Percentiles rank a stretch among this genome's conserved stretches.
phyloP scores from a whole-genome alignment of 331 rosid genomes.

The Arachis monticola region DNA sequence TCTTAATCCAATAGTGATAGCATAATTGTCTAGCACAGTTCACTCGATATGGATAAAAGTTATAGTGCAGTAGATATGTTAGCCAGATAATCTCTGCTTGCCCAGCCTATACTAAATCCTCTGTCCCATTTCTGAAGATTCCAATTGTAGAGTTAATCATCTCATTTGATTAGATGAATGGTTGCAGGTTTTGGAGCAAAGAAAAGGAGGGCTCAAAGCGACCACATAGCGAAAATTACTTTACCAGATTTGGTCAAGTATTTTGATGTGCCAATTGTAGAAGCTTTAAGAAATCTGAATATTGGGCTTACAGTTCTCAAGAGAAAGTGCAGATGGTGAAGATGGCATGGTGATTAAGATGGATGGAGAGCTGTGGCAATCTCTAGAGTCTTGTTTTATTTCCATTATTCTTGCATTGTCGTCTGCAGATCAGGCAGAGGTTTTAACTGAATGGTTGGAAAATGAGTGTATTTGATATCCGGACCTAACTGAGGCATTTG shows the following conservation, averaged over 20 bases:
- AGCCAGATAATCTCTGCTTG: slow-evolving; percentile 21
- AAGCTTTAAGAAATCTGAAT: slow-evolving; percentile 78
- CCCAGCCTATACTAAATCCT: not conserved
- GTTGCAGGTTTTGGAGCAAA: slow-evolving; percentile 58
- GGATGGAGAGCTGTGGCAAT: too few relatives aligned
- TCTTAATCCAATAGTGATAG: slow-evolving; percentile 7
- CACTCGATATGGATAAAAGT: slow-evolving; percentile 9
- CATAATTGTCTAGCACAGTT: too few relatives aligned
- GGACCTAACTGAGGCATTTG: too few relatives aligned
- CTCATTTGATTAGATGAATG: slow-evolving; percentile 37
- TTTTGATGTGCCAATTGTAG: slow-evolving; percentile 80
- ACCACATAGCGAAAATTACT: slow-evolving; percentile 61
- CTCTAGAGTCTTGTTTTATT: too few relatives aligned
- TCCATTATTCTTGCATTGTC: too few relatives aligned
- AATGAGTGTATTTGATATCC: too few relatives aligned
- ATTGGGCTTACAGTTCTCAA: slow-evolving; percentile 90
- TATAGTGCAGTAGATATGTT: slow-evolving; percentile 11
- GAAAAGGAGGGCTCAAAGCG: slow-evolving; percentile 78
- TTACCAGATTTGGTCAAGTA: slow-evolving; percentile 78
- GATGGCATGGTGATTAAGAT: too few relatives aligned
- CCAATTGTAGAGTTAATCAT: slow-evolving; percentile 27
- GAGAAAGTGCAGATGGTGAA: slow-evolving; percentile 67
- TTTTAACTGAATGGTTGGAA: too few relatives aligned
- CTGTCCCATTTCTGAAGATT: slow-evolving; percentile 8
- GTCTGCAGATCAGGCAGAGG: too few relatives aligned